phyloP scores from a whole-genome alignment of 306 rosid genomes.

The Prunus padus region DNA sequence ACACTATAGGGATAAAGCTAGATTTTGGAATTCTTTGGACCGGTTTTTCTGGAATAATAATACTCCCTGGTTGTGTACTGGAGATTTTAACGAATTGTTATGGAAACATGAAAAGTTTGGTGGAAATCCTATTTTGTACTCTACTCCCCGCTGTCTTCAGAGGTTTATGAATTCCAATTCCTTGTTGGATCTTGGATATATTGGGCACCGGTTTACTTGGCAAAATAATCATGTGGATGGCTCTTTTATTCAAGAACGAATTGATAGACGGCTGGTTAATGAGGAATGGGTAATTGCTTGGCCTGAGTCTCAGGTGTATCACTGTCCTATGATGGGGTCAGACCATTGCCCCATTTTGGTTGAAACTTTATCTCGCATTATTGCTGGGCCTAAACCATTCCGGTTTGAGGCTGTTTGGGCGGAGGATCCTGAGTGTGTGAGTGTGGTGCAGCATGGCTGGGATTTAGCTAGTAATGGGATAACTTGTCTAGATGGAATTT shows the following conservation, averaged over 20 bases:
- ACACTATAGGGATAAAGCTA: too few species aligned
- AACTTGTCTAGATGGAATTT: not conserved
- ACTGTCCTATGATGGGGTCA: not conserved
- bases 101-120: not conserved
- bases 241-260: not conserved
- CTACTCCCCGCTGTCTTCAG: not conserved
- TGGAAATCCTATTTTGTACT: not conserved
- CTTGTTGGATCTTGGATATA: not conserved
- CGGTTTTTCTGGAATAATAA: too few species aligned
- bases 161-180: too few species aligned
- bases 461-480: not conserved
- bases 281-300: not conserved
- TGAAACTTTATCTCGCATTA: not conserved
- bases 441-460: not conserved
- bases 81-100: not conserved
- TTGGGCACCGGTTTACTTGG: not conserved
- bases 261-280: not conserved
- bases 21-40: too few species aligned
- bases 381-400: not conserved
- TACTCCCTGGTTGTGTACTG: not conserved
- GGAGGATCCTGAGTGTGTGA: not conserved
- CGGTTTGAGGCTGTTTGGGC: not conserved
- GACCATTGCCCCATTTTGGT: not conserved
- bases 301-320: not conserved
- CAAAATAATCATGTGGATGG: not conserved